A percentile compares a stretch with the other conserved stretches of the same genome.
These are phyloP conservation scores for Microdochium trichocladiopsis DNA, from an alignment of 2,329 filamentous ascomycete species.

Conservation along the genomic window DNA sequence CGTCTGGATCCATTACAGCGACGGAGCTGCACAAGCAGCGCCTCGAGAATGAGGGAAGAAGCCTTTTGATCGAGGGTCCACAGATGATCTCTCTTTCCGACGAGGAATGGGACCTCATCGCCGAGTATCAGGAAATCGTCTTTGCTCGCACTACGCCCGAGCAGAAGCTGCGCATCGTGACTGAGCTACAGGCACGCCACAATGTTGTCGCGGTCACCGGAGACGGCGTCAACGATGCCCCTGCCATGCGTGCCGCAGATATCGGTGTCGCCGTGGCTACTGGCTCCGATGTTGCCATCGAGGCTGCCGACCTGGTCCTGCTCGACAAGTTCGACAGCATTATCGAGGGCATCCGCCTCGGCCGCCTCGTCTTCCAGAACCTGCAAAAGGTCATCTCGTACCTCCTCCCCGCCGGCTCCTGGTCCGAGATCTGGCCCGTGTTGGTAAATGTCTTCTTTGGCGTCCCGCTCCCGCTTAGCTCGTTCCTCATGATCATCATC, in stretches of 20 bases:
- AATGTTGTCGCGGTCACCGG: constrained; percentile 66
- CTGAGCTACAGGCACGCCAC: constrained; percentile 52
- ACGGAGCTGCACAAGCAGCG: constrained; percentile 12
- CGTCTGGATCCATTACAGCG: not conserved
- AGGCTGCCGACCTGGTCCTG: constrained; percentile 58
- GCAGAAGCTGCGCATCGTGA: constrained; percentile 58
- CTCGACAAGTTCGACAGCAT: constrained; percentile 68
- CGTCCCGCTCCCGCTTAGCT: constrained; percentile 39
- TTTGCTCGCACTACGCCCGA: constrained; percentile 63
- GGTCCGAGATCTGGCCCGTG: constrained; percentile 51
- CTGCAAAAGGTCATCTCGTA: constrained; percentile 33
- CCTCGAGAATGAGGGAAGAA: constrained; percentile 6
- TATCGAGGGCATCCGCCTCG: constrained; percentile 51
- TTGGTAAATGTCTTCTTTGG: constrained; percentile 49
- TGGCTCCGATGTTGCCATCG: constrained; percentile 58
- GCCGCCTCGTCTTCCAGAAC: constrained; percentile 32
- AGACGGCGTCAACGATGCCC: constrained; percentile 63
- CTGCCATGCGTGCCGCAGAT: constrained; percentile 56
- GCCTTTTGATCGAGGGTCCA: constrained; percentile 44
- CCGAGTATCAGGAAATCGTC: constrained; percentile 51
- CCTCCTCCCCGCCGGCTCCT: constrained; percentile 43
- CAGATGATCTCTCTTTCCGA: constrained; percentile 46
- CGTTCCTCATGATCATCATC: constrained; percentile 52
- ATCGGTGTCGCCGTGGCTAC: constrained; percentile 61
- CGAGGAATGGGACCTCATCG: constrained; percentile 36